A percentile compares a stretch with the other conserved stretches of the same genome.
These are phyloP conservation scores for Lodderomyces margitis DNA, from an alignment of 1,139 yeast genomes.

Conservation along the genomic window DNA sequence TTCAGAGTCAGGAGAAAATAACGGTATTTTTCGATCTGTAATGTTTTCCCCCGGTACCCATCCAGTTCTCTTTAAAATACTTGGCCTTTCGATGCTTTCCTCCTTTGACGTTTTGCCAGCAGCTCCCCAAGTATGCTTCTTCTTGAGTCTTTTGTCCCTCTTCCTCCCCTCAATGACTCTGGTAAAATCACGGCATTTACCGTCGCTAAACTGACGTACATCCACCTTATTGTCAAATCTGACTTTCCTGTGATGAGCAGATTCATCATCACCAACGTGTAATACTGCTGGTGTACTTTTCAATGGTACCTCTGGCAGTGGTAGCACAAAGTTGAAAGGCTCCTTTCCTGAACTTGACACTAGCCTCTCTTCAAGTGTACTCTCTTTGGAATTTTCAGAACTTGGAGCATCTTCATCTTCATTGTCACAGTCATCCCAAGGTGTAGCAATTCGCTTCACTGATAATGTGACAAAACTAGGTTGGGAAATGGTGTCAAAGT, in stretches of 20 bases:
- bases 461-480: background rate
- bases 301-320: background rate
- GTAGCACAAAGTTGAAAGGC: background rate
- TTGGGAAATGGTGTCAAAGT: background rate
- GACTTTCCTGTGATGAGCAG: too few species aligned
- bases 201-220: background rate
- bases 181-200: background rate
- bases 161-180: background rate
- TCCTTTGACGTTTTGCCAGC: background rate
- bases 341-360: background rate
- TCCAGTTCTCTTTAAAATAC: background rate
- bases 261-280: background rate
- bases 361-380: background rate
- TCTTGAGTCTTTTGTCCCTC: background rate
- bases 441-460: background rate
- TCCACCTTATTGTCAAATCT: background rate
- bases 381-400: background rate
- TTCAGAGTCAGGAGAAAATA: background rate
- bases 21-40: background rate
- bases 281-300: background rate
- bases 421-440: background rate
- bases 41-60: background rate
- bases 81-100: background rate
- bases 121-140: background rate
- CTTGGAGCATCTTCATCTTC: background rate